A percentile compares a stretch with the other conserved stretches of the same genome.
These are phyloP conservation scores for Albizia julibrissin DNA, from an alignment of 306 rosid genomes.

Conservation along the genomic window DNA sequence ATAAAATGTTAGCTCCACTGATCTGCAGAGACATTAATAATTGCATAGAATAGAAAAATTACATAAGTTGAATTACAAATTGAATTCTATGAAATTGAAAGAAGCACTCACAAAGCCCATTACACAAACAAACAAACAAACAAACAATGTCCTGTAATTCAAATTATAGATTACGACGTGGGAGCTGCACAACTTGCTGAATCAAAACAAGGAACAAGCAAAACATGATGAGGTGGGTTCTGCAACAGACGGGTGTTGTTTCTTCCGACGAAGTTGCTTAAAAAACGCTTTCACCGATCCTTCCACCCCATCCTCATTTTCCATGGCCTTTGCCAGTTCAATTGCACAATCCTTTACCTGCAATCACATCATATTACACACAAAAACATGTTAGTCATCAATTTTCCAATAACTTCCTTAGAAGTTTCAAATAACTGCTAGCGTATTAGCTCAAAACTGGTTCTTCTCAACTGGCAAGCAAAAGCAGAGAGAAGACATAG, in stretches of 20 bases:
- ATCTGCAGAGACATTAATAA: neutral
- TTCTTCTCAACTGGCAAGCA: neutral
- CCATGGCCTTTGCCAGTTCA: constrained; percentile 92
- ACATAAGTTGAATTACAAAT: constrained; percentile 19
- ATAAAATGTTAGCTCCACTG: neutral
- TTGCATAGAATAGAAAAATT: neutral
- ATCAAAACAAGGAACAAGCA: constrained; percentile 74
- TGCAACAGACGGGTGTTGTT: constrained; percentile 44
- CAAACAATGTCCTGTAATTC: neutral
- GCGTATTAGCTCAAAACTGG: neutral
- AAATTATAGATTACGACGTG: neutral
- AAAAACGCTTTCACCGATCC: constrained; percentile 99
- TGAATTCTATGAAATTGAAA: neutral
- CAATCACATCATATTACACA: constrained; percentile 22
- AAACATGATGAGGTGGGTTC: constrained; percentile 67
- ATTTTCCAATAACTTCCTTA: neutral
- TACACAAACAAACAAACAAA: too few relatives aligned
- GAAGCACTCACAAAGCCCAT: neutral
- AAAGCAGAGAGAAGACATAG: neutral
- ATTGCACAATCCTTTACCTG: constrained; percentile 80
- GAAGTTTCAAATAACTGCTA: constrained; percentile 9
- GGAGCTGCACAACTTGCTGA: constrained; percentile 20
- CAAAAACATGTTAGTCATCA: constrained; percentile 13
- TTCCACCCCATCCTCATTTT: constrained; percentile 88
- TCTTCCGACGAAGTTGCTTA: constrained; percentile 75